These are phyloP conservation scores for Epichloe typhina DNA, from an alignment of 2,329 filamentous ascomycete genomes.

Conservation along the genomic window DNA sequence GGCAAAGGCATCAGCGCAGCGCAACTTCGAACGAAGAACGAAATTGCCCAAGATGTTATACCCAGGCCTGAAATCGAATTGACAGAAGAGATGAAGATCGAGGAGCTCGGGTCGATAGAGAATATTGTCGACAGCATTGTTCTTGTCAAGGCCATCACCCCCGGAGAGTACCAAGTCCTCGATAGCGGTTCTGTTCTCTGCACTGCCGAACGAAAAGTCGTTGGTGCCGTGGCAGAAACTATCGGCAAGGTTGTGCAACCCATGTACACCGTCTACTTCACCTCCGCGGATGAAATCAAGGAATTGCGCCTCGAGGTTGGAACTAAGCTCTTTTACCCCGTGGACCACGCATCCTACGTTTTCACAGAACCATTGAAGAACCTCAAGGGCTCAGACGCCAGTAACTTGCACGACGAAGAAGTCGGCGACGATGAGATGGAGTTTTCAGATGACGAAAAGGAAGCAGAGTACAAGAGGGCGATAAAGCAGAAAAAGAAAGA, in stretches of 20 bases:
- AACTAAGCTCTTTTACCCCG: constrained; percentile 65
- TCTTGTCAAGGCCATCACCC: constrained; percentile 65
- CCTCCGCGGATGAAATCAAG: constrained; percentile 52
- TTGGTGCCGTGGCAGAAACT: constrained; percentile 75
- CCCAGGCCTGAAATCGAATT: constrained; percentile 70
- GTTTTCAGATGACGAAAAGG: constrained; percentile 93
- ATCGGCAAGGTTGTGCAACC: constrained; percentile 78
- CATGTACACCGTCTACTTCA: constrained; percentile 71
- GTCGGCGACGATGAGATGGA: constrained; percentile 75
- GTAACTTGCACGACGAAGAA: constrained; percentile 91
- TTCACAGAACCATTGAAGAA: constrained; percentile 72
- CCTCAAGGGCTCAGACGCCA: constrained; percentile 83
- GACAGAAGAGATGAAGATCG: constrained; percentile 62
- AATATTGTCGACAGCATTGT: constrained; percentile 66
- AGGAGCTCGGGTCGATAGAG: constrained; percentile 62
- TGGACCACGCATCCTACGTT: constrained; percentile 66
- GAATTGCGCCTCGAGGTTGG: constrained; percentile 55
- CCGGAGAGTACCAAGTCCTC: constrained; percentile 73
- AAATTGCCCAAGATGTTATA: constrained; percentile 48
- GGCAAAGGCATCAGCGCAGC: constrained; percentile 23
- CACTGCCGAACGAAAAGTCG: constrained; percentile 57
- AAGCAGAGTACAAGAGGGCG: constrained; percentile 65
- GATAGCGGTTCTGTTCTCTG: constrained; percentile 78
- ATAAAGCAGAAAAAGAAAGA: constrained; percentile 54
- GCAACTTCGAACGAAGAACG: constrained; percentile 70